Base-by-base conservation (phyloP, 129 eudicot species). In the Escallonia herrerae region DNA sequence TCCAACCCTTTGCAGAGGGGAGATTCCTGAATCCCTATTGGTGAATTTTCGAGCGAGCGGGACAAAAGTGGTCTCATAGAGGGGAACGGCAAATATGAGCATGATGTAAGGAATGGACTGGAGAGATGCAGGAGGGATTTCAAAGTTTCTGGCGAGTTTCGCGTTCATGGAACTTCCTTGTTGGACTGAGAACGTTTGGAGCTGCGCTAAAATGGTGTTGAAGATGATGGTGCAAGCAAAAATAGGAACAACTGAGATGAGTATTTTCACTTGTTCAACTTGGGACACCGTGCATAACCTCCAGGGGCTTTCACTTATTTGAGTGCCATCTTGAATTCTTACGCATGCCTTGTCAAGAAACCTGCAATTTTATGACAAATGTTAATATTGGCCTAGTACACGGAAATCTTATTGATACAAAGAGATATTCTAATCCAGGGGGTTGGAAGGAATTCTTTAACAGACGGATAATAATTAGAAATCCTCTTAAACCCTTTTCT, bases 311-410 rank as follows among this genome's bases (percentile, higher is more conserved):
- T 88, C 91, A 4, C 58, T 74, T 13, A 40, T 82, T 44, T 40
- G 39, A 12, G 47, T 78, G 58, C 81, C 80, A 3, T 78, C 83
- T 74, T 84, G 72, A 53, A 75, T 68, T 67, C 77, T 89, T 56
- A 89, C 85, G 82, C 90, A 82, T 67, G 96, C 96, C 76, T 89
- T 89, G 77, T 89, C 96, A 39, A 89, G 76, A 73, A 89, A 85
- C 73, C 90, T 85, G 71, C 69, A 65, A 44, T 41, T 50, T 12
- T 8, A 61, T 46, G n/a, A 14, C 58, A 53, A 53, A 2, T 12
- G 13, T 53, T 53, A 4, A n/a, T 11, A 11, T 53, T 12, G 7
- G 1, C 33, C 33, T 12, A 53, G n/a, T 3, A 53, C 5, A 53
- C 13, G 5, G 13, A 33, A 14, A 4, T 3, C 3, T 53, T 11